Base-by-base conservation (phyloP, 2,329 filamentous ascomycete species). In the Colletotrichum spaethianum region DNA sequence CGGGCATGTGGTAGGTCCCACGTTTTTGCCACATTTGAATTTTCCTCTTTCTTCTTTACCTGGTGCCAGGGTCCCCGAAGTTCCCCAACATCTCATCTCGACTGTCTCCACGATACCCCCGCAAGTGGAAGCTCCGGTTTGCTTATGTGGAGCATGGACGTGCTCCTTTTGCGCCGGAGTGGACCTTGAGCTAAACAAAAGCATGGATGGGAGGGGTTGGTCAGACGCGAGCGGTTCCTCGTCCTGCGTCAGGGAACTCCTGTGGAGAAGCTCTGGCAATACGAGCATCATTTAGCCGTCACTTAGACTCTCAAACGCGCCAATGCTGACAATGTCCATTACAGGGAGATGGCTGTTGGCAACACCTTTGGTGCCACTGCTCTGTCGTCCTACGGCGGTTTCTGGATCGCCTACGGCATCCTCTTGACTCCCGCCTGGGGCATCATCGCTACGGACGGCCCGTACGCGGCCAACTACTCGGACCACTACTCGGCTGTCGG, bases 301-400 rank as follows among this genome's bases (percentile, higher is more conserved):
- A 57, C 33, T 38, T 53, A 20, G n/a, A 31, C 31, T 23, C 26
- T 52, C 48, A 53, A 20, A 11, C 56, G 26, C 57, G 57, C 50
- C 48, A 57, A 56, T 62, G 62, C 74, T 76, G 36, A 77, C 42
- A 7, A 6, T n/a, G 38, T 53, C 18, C 33, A 9, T 33, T 6
- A 14, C 64, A 94, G 93, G 93, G 93, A 96, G 85, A 94, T 96
- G 90, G 93, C 93, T 44, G 88, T 94, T n/a, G 93, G 93, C 69
- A 96, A 96, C 86, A 96, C 94, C 14, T 95, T 96, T 75, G 93
- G 93, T 86, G 93, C 93, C 63, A 95, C 93, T 31, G 93, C 93
- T 26, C 84, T 96, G 69, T 93, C 93, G 12, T 95, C 93, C 0
- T 96, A 94, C 79, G 93, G 94, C 76, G 93, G 93, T 74, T 96